phyloP scores from a whole-genome alignment of 2,329 filamentous ascomycete genomes.

The Magnaporthiopsis rhizophila region DNA sequence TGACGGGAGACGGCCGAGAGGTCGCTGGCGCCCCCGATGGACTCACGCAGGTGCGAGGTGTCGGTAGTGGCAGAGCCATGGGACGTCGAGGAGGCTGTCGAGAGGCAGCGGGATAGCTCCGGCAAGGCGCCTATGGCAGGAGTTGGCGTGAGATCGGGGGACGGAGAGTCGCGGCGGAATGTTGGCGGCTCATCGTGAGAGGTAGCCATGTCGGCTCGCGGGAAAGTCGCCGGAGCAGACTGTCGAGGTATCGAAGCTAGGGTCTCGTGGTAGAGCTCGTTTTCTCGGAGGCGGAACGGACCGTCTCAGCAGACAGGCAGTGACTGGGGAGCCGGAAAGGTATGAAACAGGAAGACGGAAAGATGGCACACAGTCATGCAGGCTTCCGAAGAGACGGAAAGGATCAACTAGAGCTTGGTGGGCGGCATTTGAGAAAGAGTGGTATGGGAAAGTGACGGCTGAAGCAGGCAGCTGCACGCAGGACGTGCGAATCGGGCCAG shows the following conservation, averaged over 20 bases:
- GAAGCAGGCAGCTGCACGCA: background rate
- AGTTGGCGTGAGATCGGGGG: slow-evolving; percentile 54
- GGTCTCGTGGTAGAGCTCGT: background rate
- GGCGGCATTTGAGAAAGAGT: background rate
- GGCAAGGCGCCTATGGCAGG: slow-evolving; percentile 45
- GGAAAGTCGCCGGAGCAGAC: background rate
- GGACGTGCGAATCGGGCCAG: background rate
- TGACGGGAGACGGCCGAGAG: slow-evolving; percentile 47
- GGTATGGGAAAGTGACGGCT: background rate
- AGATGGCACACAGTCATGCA: background rate
- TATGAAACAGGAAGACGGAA: background rate
- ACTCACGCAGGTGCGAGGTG: slow-evolving; percentile 38
- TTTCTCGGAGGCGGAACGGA: background rate
- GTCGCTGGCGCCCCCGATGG: slow-evolving; percentile 44
- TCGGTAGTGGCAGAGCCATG: slow-evolving; percentile 43
- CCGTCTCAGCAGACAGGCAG: background rate
- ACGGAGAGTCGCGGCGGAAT: slow-evolving; percentile 53
- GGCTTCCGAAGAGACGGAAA: background rate
- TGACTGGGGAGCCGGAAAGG: background rate
- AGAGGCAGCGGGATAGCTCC: slow-evolving; percentile 56
- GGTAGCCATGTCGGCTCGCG: slow-evolving; percentile 25
- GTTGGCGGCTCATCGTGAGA: slow-evolving; percentile 23
- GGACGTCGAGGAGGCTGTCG: slow-evolving; percentile 52
- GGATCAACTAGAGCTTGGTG: background rate
- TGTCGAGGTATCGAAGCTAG: background rate